These are phyloP conservation scores for Gentiana straminea DNA, from an alignment of 257 asterid genomes.

Conservation along the genomic window DNA sequence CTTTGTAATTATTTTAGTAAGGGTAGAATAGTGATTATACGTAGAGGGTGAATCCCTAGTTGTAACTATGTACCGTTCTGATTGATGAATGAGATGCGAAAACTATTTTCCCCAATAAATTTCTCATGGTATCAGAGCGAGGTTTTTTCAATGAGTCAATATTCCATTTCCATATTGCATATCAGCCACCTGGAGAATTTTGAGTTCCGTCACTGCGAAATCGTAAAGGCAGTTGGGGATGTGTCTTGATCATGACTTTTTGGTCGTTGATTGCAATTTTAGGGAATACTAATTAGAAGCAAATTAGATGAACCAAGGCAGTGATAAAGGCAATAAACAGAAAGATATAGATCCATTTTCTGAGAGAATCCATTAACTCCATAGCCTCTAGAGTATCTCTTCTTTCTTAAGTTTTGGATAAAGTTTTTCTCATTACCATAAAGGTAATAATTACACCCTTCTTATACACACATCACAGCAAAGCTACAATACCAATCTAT, in stretches of 20 bases:
- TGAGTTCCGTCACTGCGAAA: conserved; percentile 78
- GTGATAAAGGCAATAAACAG: conserved; percentile 24
- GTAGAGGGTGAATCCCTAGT: too few relatives aligned
- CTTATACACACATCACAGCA: too few relatives aligned
- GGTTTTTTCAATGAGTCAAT: conserved; percentile 45
- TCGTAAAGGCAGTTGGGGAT: conserved; percentile 48
- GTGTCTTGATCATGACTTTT: conserved; percentile 40
- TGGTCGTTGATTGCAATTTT: conserved; percentile 35
- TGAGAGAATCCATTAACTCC: conserved; percentile 20
- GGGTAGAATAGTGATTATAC: too few relatives aligned
- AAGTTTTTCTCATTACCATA: too few relatives aligned
- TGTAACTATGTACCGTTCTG: too few relatives aligned
- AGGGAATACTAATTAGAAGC: conserved; percentile 31
- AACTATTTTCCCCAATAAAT: too few relatives aligned
- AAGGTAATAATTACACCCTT: too few relatives aligned
- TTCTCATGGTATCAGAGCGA: too few relatives aligned
- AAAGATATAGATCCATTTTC: conserved; percentile 41
- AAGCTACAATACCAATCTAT: too few relatives aligned
- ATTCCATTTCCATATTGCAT: conserved; percentile 20
- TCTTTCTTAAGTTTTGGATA: too few relatives aligned
- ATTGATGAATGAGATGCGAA: too few relatives aligned
- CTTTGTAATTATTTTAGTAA: too few relatives aligned
- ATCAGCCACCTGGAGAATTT: conserved; percentile 68
- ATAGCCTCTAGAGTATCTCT: background rate
- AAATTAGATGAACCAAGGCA: conserved; percentile 27